Evolutionary conservation across 2,329 filamentous ascomycete species (phyloP).

Genomic region (Penicillium brevicompactum): DNA sequence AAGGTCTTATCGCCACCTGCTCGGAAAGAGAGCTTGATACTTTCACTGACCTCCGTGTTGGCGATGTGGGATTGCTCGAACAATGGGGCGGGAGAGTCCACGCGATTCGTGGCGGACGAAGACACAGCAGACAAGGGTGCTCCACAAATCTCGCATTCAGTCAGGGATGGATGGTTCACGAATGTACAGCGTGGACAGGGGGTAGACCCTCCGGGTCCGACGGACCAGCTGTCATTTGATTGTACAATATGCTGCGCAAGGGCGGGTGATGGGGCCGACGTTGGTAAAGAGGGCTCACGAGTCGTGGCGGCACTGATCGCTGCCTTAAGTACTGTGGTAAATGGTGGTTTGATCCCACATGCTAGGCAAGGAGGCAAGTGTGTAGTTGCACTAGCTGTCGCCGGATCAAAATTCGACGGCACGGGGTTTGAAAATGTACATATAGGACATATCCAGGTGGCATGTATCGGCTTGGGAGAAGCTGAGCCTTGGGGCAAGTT

Average conservation of each 20-base stretch:
- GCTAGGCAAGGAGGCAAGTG: conserved; percentile 83
- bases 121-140: conserved; percentile 65
- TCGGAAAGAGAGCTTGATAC: conserved; percentile 89
- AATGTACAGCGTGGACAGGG: conserved; percentile 89
- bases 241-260: neutral
- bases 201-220: conserved; percentile 25
- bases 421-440: conserved; percentile 94
- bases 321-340: conserved; percentile 82
- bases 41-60: conserved; percentile 66
- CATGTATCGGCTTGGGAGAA: conserved; percentile 49
- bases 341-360: conserved; percentile 88
- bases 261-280: conserved; percentile 1
- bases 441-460: conserved; percentile 94
- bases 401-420: conserved; percentile 89
- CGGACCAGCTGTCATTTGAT: neutral
- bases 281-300: conserved; percentile 28
- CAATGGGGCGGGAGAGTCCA: conserved; percentile 77
- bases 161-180: conserved; percentile 83
- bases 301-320: conserved; percentile 72
- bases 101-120: conserved; percentile 50
- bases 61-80: conserved; percentile 51
- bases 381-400: conserved; percentile 75
- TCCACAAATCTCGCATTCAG: conserved; percentile 88
- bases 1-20: conserved; percentile 88
- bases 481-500: conserved; percentile 37